phyloP scores from a whole-genome alignment of 2,329 filamentous ascomycete genomes.

The Colletotrichum horii region DNA sequence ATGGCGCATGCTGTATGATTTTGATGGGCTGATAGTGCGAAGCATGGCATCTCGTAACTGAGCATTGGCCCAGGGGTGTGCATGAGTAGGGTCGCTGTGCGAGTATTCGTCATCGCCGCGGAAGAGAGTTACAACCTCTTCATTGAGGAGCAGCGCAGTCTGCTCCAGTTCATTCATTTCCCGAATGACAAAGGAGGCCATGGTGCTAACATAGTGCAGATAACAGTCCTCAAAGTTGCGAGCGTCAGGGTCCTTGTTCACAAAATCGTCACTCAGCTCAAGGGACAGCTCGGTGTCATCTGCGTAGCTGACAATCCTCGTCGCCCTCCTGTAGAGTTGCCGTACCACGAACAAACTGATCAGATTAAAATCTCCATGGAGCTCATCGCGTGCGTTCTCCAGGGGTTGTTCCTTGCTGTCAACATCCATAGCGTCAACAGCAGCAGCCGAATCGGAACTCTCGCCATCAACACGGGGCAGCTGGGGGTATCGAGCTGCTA shows the following conservation, averaged over 20 bases:
- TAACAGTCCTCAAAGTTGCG: slow-evolving; percentile 35
- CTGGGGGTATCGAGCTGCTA: slow-evolving; percentile 1
- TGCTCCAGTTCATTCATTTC: slow-evolving; percentile 43
- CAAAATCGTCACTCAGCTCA: slow-evolving; percentile 37
- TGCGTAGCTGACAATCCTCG: slow-evolving; percentile 28
- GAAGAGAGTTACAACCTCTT: slow-evolving; percentile 42
- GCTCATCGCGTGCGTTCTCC: slow-evolving; percentile 24
- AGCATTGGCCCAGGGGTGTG: slow-evolving; percentile 6
- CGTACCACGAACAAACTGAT: slow-evolving; percentile 41
- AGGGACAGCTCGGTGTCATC: slow-evolving; percentile 28
- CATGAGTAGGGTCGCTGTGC: not conserved
- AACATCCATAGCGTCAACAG: not conserved
- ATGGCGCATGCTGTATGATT: slow-evolving; percentile 8
- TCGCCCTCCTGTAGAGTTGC: slow-evolving; percentile 47
- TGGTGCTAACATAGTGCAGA: slow-evolving; percentile 38
- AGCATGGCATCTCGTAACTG: slow-evolving; percentile 18
- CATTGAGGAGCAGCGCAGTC: slow-evolving; percentile 33
- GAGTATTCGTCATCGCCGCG: slow-evolving; percentile 23
- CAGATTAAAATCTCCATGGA: slow-evolving; percentile 43
- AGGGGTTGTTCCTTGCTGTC: not conserved
- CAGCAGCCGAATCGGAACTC: not conserved
- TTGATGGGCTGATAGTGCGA: not conserved
- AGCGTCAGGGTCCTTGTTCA: slow-evolving; percentile 23
- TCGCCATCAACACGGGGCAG: slow-evolving; percentile 7
- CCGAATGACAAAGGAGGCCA: slow-evolving; percentile 41